Base-by-base conservation (phyloP, 495 filamentous ascomycete species). In the Staphylotrichum longicolle region DNA sequence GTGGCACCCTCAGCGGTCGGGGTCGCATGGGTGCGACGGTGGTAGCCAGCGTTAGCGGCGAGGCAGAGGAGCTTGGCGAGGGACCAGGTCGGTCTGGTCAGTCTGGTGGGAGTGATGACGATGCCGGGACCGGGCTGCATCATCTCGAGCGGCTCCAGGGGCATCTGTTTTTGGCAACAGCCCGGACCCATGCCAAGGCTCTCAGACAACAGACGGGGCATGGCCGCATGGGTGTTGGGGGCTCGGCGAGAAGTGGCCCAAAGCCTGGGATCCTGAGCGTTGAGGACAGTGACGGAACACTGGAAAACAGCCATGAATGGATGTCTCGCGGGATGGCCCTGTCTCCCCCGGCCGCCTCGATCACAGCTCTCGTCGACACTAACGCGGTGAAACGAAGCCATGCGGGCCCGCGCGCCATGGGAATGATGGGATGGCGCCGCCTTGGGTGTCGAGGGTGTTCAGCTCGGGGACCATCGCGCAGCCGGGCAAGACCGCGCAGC, bases 391-490 rank as follows among this genome's bases (percentile, higher is more conserved):
- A 46, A 33, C 54, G 10, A 35, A 27, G 10, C 14, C 40, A 46
- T 35, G 48, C 54, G 32, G 54, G 12, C 42, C 5, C 10, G 37
- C 37, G 37, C 6, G 10, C 37, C 37, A 7, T 10, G 37, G 6
- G 10, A 39, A 7, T 10, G 6, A 34, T 52, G 49, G 51, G 51
- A 34, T 27, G 30, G 30, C 20, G 14, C 47, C 41, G 55, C 45
- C 55, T 49, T 58, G 56, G 20, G 20, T 27, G 20, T 27, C 20
- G 20, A 27, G 20, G 20, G 8, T 33, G 56, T 49, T 58, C 56
- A 58, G 45, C 56, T 49, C 34, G 56, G 56, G 44, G n/a, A 39
- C 14, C 54, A 27, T 27, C 20, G 12, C 39, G 39, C 8, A 33
- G 30, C 20, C 20, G 20, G 20, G 20, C 20, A 27, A 27, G 20